Evolutionary conservation across 768 basidiomycete genomes (phyloP).

Genomic region (Boletus rubescentipes): DNA sequence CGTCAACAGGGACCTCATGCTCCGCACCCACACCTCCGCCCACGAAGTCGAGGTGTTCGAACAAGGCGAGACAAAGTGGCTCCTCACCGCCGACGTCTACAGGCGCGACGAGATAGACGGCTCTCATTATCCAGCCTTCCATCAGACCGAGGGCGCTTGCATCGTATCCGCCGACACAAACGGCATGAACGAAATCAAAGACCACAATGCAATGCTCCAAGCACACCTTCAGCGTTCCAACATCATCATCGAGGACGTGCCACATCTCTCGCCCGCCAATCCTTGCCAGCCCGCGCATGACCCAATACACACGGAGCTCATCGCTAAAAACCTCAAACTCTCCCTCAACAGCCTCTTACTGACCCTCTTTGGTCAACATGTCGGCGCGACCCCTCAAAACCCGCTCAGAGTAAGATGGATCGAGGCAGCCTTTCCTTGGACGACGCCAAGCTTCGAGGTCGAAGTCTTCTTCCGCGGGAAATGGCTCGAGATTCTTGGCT

Average conservation of each 20-base stretch:
- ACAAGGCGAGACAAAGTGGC: constrained; percentile 75
- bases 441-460: constrained; percentile 95
- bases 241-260: constrained; percentile 86
- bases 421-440: constrained; percentile 97
- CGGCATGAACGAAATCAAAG: constrained; percentile 61
- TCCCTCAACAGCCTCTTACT: constrained; percentile 86
- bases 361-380: constrained; percentile 69
- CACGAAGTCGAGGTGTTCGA: constrained; percentile 94
- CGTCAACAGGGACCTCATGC: constrained; percentile 85
- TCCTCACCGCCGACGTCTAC: constrained; percentile 96
- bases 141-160: constrained; percentile 95
- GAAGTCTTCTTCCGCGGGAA: constrained; percentile 95
- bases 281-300: constrained; percentile 81
- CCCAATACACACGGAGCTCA: constrained; percentile 64
- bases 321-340: constrained; percentile 85
- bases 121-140: constrained; percentile 96
- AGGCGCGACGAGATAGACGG: constrained; percentile 96
- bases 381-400: constrained; percentile 50
- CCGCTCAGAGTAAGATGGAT: constrained; percentile 95
- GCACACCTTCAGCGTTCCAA: constrained; percentile 64
- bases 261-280: constrained; percentile 69
- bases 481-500: constrained; percentile 96
- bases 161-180: constrained; percentile 64
- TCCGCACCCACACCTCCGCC: constrained; percentile 97
- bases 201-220: constrained; percentile 67